Base-by-base conservation (phyloP, 1,284 basidiomycete species). In the Apiotrichum mycotoxinovorans region DNA sequence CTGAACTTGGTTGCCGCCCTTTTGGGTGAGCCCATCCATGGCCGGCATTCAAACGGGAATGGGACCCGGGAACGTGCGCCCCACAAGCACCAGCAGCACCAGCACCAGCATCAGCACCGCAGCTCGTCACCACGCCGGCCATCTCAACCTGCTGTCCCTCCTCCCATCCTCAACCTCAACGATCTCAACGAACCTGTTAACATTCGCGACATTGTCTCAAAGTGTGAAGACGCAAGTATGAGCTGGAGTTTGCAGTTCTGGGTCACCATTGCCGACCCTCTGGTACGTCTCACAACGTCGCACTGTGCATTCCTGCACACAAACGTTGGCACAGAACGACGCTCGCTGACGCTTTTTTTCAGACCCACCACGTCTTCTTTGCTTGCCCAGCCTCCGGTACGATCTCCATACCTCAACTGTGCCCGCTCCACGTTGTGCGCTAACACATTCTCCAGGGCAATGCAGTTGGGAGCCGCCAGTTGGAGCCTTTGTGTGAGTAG, bases 391-490 rank as follows among this genome's bases (percentile, higher is more conserved):
- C 90, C 0, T 66, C 68, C n/a, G 72, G 72, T 61, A 51, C 14
- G 53, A n/a, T 45, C 43, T 23, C 38, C 34, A 11, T 26, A 20
- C 34, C 42, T 52, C 26, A 25, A 41, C 7, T 25, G 10, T 33
- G 18, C 44, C 11, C 18, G 7, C 45, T n/a, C 50, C 8, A 40
- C 37, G 38, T 26, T 40, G 7, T 17, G 35, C 18, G 38, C 49
- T 56, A 18, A 20, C 9, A 57, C 52, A 10, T 17, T 10, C 10
- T 23, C 89, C 89, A 20, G 92, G 92, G 14, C 85, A 94, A 71
- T 91, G 92, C 58, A 88, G 87, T 68, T 96, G 92, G 92, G 88
- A 91, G 68, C 85, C 91, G 4, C 91, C 91, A 5, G 82, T 86
- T n/a, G 90, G 91, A 17, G 87, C 88, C 52, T 91, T 92, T 72